A percentile compares a stretch with the other conserved stretches of the same genome.
phyloP scores from a whole-genome alignment of 108 stramenopile genomes.

The Skeletonema marinoi region DNA sequence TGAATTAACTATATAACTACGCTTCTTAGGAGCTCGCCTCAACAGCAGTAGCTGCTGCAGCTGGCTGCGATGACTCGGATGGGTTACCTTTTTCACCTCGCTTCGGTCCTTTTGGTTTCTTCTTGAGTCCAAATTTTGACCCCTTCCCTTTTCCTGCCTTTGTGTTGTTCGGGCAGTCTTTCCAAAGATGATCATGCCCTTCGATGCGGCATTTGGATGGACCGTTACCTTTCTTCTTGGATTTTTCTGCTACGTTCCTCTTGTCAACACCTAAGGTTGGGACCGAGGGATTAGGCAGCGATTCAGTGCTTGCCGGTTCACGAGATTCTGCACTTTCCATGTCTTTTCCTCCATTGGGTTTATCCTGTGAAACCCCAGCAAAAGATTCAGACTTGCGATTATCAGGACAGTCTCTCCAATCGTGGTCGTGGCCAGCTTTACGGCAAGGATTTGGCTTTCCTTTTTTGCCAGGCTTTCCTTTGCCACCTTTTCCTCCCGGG shows the following conservation, averaged over 20 bases:
- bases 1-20: not conserved
- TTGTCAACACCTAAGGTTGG: not conserved
- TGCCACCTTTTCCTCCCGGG: not conserved
- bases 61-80: not conserved
- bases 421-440: not conserved
- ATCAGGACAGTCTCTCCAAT: not conserved
- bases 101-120: not conserved
- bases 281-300: not conserved
- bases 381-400: not conserved
- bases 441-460: not conserved
- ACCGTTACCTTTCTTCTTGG: not conserved
- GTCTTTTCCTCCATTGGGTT: not conserved
- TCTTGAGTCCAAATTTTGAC: not conserved
- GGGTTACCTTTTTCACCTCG: not conserved
- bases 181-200: slow-evolving; percentile 46
- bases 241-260: not conserved
- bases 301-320: not conserved
- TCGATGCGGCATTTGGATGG: slow-evolving; percentile 18
- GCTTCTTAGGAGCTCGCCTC: not conserved
- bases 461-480: not conserved
- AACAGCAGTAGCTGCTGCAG: not conserved
- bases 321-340: not conserved
- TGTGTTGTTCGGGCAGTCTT: slow-evolving; percentile 39
- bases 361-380: not conserved
- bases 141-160: not conserved